Percentiles rank a stretch among this genome's conserved stretches.
These are phyloP conservation scores for Asterophora parasitica DNA, from an alignment of 768 basidiomycete genomes.

Conservation along the genomic window DNA sequence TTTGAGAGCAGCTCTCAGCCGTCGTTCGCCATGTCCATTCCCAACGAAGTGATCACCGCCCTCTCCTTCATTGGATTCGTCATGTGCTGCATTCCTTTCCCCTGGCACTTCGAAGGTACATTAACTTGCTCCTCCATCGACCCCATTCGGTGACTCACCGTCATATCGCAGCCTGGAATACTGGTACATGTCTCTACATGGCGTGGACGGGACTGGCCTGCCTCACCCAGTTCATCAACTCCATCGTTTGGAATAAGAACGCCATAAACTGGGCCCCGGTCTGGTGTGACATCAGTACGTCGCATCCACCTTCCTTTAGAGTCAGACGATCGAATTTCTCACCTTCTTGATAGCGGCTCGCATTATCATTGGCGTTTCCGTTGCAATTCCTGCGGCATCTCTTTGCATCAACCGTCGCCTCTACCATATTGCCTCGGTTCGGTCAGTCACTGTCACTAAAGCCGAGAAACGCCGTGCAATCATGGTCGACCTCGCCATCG, in stretches of 20 bases:
- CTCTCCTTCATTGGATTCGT: constrained; percentile 58
- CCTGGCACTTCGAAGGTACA: constrained; percentile 64
- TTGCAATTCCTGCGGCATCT: constrained; percentile 49
- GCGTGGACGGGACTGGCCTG: constrained; percentile 57
- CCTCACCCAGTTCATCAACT: constrained; percentile 60
- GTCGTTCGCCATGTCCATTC: constrained; percentile 24
- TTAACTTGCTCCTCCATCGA: neutral
- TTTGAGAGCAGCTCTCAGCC: constrained; percentile 14
- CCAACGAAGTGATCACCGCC: constrained; percentile 42
- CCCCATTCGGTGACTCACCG: neutral
- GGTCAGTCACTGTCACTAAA: constrained; percentile 44
- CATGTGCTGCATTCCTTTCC: constrained; percentile 52
- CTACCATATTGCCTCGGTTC: constrained; percentile 52
- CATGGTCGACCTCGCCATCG: constrained; percentile 46
- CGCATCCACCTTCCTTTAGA: neutral
- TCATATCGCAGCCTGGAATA: constrained; percentile 14
- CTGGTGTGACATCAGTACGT: constrained; percentile 62
- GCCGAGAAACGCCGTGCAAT: constrained; percentile 46
- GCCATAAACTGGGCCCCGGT: constrained; percentile 49
- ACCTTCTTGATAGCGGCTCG: constrained; percentile 30
- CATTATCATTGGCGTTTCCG: constrained; percentile 37
- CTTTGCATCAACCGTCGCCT: constrained; percentile 62
- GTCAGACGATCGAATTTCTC: neutral
- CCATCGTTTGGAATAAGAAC: constrained; percentile 64
- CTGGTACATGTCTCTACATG: constrained; percentile 66